These are phyloP conservation scores for Tephrocybe sp. DNA, from an alignment of 768 basidiomycete genomes.

Conservation along the genomic window DNA sequence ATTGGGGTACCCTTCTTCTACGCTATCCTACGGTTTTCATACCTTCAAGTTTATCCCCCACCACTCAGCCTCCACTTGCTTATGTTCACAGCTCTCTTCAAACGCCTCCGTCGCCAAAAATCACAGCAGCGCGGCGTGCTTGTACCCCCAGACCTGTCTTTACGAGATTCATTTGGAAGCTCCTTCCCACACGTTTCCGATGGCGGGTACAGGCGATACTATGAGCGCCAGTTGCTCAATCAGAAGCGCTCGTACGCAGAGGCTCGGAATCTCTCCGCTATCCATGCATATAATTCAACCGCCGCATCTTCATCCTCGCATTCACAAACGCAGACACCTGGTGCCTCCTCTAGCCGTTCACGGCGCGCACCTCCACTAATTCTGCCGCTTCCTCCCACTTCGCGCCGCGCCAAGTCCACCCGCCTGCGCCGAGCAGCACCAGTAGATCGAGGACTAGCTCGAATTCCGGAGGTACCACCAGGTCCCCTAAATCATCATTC, in stretches of 20 bases:
- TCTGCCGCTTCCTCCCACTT: constrained; percentile 23
- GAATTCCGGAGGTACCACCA: neutral
- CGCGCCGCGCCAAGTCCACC: neutral
- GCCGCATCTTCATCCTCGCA: constrained; percentile 12
- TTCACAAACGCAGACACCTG: constrained; percentile 12
- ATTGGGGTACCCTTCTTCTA: neutral
- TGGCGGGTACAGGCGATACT: constrained; percentile 44
- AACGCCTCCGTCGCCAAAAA: constrained; percentile 20
- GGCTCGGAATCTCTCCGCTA: neutral
- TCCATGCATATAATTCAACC: constrained; percentile 9
- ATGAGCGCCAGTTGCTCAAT: constrained; percentile 23
- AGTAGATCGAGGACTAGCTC: neutral
- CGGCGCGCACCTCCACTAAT: constrained; percentile 10
- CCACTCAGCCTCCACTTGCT: too few species aligned
- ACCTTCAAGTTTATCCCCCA: too few species aligned
- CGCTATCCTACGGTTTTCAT: neutral
- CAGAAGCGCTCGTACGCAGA: constrained; percentile 15
- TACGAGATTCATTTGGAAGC: constrained; percentile 34
- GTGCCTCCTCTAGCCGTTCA: constrained; percentile 15
- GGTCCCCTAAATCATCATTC: constrained; percentile 2
- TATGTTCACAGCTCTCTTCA: constrained; percentile 33
- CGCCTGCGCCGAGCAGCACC: constrained; percentile 1
- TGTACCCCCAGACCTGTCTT: constrained; percentile 34
- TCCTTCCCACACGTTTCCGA: constrained; percentile 39
- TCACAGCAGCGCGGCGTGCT: constrained; percentile 10